Conservation (phyloP, 2,329 filamentous ascomycete genomes). For the Geosmithia putterillii region DNA sequence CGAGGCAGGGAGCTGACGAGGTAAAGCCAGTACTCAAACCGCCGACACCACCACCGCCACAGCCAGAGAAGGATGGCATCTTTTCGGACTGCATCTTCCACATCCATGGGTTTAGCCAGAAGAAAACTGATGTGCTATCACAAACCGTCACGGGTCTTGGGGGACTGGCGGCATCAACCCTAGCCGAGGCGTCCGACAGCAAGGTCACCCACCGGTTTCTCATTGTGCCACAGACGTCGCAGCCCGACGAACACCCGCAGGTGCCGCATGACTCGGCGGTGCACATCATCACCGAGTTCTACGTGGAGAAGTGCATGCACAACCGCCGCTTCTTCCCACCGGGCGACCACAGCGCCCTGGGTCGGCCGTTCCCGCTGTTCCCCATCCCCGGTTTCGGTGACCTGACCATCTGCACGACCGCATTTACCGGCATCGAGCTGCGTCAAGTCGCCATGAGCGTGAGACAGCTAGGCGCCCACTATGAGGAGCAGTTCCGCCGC, state of each 20-base stretch:
- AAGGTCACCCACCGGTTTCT: constrained; percentile 30
- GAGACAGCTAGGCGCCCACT: constrained; percentile 64
- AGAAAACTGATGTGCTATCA: constrained; percentile 34
- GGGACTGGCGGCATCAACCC: constrained; percentile 26
- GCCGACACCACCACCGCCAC: not conserved
- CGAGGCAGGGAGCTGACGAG: constrained; percentile 3
- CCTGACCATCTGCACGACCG: constrained; percentile 68
- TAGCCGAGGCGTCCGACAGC: constrained; percentile 24
- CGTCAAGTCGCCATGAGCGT: constrained; percentile 73
- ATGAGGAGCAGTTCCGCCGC: constrained; percentile 64
- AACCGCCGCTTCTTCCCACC: constrained; percentile 61
- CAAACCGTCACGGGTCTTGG: constrained; percentile 35
- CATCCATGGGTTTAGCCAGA: constrained; percentile 44
- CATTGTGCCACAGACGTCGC: constrained; percentile 40
- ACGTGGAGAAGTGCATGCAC: constrained; percentile 80
- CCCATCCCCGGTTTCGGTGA: constrained; percentile 56
- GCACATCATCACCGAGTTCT: constrained; percentile 72
- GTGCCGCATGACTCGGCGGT: constrained; percentile 21
- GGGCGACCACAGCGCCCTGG: constrained; percentile 58
- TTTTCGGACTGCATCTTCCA: constrained; percentile 47
- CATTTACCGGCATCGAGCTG: constrained; percentile 73
- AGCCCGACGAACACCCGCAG: constrained; percentile 29
- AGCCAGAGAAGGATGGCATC: constrained; percentile 20
- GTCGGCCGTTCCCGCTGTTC: constrained; percentile 61
- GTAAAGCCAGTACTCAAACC: not conserved